These are phyloP conservation scores for Nakazawaea holstii DNA, from an alignment of 805 yeast genomes.

Conservation along the genomic window DNA sequence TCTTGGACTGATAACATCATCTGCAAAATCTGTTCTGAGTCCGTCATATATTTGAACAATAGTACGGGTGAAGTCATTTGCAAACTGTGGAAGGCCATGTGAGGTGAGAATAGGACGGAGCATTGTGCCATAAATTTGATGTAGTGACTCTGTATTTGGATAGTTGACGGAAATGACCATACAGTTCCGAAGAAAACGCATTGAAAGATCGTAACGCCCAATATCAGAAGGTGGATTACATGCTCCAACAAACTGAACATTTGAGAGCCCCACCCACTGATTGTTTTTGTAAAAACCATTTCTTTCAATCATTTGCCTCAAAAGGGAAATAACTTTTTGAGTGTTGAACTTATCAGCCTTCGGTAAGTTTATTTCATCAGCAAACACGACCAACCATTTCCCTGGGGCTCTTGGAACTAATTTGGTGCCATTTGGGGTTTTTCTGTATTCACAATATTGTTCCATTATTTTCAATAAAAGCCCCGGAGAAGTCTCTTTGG, in stretches of 20 bases:
- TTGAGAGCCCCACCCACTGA: slow-evolving; percentile 60
- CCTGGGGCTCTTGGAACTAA: slow-evolving; percentile 58
- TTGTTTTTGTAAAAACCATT: slow-evolving; percentile 72
- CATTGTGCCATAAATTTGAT: slow-evolving; percentile 62
- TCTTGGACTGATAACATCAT: slow-evolving; percentile 69
- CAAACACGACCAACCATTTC: slow-evolving; percentile 74
- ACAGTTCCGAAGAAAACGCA: slow-evolving; percentile 63
- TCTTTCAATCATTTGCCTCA: slow-evolving; percentile 70
- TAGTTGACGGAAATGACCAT: slow-evolving; percentile 71
- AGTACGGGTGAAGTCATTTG: slow-evolving; percentile 47
- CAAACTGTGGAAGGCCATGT: slow-evolving; percentile 55
- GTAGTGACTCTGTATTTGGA: slow-evolving; percentile 60
- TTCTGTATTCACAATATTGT: slow-evolving; percentile 61
- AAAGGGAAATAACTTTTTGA: slow-evolving; percentile 61
- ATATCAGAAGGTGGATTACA: slow-evolving; percentile 86
- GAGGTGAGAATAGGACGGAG: slow-evolving; percentile 49
- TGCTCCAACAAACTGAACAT: slow-evolving; percentile 87
- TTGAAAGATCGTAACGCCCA: slow-evolving; percentile 57
- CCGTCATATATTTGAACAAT: slow-evolving; percentile 58
- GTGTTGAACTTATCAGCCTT: slow-evolving; percentile 65
- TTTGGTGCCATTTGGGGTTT: slow-evolving; percentile 43
- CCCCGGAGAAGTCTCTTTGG: slow-evolving; percentile 69
- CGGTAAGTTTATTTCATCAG: slow-evolving; percentile 90
- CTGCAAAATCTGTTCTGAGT: slow-evolving; percentile 36
- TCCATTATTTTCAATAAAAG: slow-evolving; percentile 60